Conservation (phyloP, 2,329 filamentous ascomycete genomes). For the Xylaria sp. region DNA sequence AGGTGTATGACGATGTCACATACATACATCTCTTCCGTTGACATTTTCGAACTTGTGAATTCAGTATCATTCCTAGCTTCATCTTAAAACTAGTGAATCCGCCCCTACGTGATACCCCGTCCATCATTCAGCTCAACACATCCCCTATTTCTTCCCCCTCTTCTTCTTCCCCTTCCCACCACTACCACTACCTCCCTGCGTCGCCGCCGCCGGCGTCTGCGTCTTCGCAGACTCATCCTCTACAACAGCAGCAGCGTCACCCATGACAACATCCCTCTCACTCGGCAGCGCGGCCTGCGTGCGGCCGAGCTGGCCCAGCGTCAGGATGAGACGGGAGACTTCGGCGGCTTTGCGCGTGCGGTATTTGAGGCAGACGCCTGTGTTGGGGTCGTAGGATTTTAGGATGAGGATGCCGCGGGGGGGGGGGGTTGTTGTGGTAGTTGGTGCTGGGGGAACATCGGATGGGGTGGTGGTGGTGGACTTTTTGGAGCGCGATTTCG, state of each 20-base stretch:
- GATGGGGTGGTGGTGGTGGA: not conserved
- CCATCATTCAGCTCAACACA: not conserved
- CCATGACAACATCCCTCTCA: conserved; percentile 39
- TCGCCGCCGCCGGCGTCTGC: conserved; percentile 6
- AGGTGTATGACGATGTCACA: too few relatives aligned
- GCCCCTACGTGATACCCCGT: not conserved
- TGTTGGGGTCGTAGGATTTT: conserved; percentile 82
- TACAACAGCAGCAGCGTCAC: conserved; percentile 34
- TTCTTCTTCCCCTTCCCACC: conserved; percentile 60
- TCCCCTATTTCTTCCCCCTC: conserved; percentile 59
- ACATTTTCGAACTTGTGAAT: too few relatives aligned
- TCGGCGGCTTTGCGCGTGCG: conserved; percentile 85
- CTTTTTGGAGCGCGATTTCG: conserved; percentile 32
- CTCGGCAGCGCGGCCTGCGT: conserved; percentile 55
- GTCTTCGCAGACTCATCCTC: conserved; percentile 25
- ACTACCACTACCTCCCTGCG: too few relatives aligned
- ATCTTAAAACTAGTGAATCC: too few relatives aligned
- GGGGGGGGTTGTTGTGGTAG: conserved; percentile 24
- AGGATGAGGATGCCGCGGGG: conserved; percentile 68
- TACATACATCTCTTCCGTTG: too few relatives aligned
- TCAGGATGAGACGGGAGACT: conserved; percentile 73
- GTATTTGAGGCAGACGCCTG: conserved; percentile 84
- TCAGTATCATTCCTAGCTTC: too few relatives aligned
- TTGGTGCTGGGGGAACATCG: conserved; percentile 2
- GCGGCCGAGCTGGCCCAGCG: conserved; percentile 69